Evolutionary conservation across 1,284 basidiomycete genomes (phyloP).

Genomic region (Baeospora myosura): DNA sequence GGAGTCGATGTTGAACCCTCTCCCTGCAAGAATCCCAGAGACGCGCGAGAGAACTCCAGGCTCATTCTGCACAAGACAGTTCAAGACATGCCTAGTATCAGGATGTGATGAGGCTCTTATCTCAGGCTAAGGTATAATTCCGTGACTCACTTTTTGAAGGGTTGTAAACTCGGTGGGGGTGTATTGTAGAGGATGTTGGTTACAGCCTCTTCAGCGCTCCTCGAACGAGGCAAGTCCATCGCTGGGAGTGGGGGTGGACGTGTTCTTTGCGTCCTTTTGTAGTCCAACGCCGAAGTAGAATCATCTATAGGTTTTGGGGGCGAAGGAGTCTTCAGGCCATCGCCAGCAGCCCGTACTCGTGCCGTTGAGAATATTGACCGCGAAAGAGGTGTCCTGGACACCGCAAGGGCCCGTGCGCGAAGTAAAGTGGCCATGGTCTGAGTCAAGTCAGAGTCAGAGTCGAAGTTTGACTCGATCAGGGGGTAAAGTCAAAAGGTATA

Average conservation of each 20-base stretch:
- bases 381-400: conserved; percentile 10
- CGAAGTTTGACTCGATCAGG: neutral
- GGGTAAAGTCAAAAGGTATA: neutral
- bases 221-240: conserved; percentile 66
- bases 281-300: conserved; percentile 91
- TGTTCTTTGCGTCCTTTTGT: conserved; percentile 71
- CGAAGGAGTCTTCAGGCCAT: conserved; percentile 47
- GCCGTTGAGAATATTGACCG: conserved; percentile 32
- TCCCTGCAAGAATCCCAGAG: conserved; percentile 92
- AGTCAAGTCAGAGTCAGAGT: neutral
- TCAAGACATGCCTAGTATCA: conserved; percentile 77
- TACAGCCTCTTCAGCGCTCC: conserved; percentile 88
- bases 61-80: conserved; percentile 99
- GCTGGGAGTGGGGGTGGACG: conserved; percentile 73
- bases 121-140: conserved; percentile 5
- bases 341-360: conserved; percentile 22
- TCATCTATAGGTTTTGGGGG: conserved; percentile 75
- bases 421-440: neutral
- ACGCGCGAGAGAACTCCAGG: conserved; percentile 97
- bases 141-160: conserved; percentile 80
- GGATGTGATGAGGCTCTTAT: conserved; percentile 8
- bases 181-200: conserved; percentile 96
- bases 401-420: neutral
- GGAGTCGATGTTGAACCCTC: conserved; percentile 99
- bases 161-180: conserved; percentile 85